Evolutionary conservation across 495 filamentous ascomycete genomes (phyloP), one percentile per base, ranked within the genome.

Genomic region (Neurospora tetrasperma): DNA sequence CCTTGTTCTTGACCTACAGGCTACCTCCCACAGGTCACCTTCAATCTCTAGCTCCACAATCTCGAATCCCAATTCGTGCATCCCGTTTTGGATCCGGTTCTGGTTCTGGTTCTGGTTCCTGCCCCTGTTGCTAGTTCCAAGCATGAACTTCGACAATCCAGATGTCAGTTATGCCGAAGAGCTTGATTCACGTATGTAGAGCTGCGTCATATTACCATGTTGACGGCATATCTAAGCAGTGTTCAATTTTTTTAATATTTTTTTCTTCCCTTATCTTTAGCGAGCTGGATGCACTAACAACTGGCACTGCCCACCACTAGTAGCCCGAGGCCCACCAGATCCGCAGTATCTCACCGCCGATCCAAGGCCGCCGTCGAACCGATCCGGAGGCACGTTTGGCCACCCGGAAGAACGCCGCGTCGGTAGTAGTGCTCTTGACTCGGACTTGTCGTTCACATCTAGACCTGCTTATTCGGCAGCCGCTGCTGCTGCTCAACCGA

Each of bases 341-440:
- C 40, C 69, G 54, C 73, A 66, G 54, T 18, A 66, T 66, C 54
- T 66, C 54, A 66, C 74, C 44, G 69, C 74, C 39, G 59, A 74
- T 42, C 69, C 74, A 46, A 74, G 74, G 71, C 71, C 71, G 41
- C 59, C 68, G 41, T 70, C 73, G 59, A 73, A 69, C 66, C 71
- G 70, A 31, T 71, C 73, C 42, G 44, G 43, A 48, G 44, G 38
- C 27, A 69, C 70, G 16, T 70, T 62, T 27, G 70, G 27, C 16
- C 72, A 14, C 43, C 43, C 31, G 35, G 39, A 70, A 42, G 42
- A 69, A 42, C 42, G 31, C 42, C 54, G 20, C 62, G 23, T 43
- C 69, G 59, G 54, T 7, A 66, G 27, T 66, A 66, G 54, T 66
- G 6, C 27, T 66, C 27, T 66, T 66, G 16, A 35, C 14, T 66